Conservation (phyloP, 2,329 filamentous ascomycete species). For the Thelonectria olida region DNA sequence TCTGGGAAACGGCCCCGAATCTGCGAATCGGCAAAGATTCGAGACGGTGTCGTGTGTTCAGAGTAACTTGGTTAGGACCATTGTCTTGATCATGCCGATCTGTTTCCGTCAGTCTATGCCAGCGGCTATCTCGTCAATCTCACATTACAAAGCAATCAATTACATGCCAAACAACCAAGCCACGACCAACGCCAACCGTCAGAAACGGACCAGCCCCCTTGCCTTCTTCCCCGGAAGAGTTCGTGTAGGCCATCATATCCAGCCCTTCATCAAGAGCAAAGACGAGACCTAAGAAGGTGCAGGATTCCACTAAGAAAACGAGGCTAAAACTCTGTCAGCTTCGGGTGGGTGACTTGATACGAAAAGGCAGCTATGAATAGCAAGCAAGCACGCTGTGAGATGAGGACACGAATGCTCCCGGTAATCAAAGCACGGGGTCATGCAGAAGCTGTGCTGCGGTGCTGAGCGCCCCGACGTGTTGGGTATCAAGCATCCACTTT, state of each 20-base stretch:
- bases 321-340: background rate
- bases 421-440: constrained; percentile 18
- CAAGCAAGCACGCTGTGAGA: background rate
- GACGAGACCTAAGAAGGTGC: background rate
- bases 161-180: background rate
- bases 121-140: constrained; percentile 18
- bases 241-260: constrained; percentile 1
- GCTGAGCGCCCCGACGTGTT: background rate
- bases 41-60: background rate
- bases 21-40: background rate
- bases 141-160: background rate
- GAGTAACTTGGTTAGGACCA: background rate
- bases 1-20: background rate
- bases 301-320: background rate
- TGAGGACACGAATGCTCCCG: background rate
- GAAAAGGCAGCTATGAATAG: constrained; percentile 9
- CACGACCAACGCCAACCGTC: background rate
- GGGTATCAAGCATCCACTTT: background rate
- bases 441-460: constrained; percentile 3
- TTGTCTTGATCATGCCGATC: background rate
- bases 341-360: background rate
- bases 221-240: constrained; percentile 19
- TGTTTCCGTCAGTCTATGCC: background rate
- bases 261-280: constrained; percentile 1
- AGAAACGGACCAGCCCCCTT: background rate